Evolutionary conservation across 495 filamentous ascomycete species (phyloP).

Genomic region (Penicillium pulvis): DNA sequence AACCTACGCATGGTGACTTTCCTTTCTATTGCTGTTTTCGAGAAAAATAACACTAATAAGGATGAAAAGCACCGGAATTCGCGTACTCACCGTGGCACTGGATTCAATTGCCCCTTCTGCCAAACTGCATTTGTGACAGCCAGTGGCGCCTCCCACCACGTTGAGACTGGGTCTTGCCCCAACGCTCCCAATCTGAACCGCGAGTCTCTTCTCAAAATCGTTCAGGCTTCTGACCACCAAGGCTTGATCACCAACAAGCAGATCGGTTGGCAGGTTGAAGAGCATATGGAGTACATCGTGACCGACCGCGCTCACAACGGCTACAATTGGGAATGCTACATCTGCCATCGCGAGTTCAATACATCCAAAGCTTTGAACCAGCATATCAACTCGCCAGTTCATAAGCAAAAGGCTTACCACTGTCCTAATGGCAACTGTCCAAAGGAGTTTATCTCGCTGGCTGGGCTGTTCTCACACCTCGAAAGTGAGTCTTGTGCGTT

Average conservation of each 20-base stretch:
- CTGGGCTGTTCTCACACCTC: constrained; percentile 54
- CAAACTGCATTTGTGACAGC: constrained; percentile 36
- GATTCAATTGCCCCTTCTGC: constrained; percentile 49
- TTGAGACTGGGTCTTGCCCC: constrained; percentile 46
- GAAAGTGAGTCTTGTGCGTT: constrained; percentile 56
- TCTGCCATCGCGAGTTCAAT: constrained; percentile 43
- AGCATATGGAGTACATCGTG: constrained; percentile 16
- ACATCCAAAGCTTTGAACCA: constrained; percentile 24
- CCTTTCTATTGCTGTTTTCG: background rate
- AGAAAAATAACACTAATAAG: background rate
- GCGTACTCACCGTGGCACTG: constrained; percentile 33
- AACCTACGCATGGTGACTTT: constrained; percentile 38
- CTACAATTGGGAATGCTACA: constrained; percentile 44
- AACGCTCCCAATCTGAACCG: constrained; percentile 38
- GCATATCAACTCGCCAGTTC: constrained; percentile 39
- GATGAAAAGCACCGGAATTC: constrained; percentile 48
- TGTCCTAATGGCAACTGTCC: constrained; percentile 49
- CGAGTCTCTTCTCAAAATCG: constrained; percentile 34
- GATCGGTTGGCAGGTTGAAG: constrained; percentile 35
- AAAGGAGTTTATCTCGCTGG: constrained; percentile 50
- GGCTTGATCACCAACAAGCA: constrained; percentile 45
- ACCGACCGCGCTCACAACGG: constrained; percentile 43
- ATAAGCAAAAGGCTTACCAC: constrained; percentile 54
- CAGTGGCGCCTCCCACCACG: constrained; percentile 48
- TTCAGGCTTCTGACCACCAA: constrained; percentile 36